Evolutionary conservation across 345 rosid species (phyloP), one percentile per base, ranked within the genome.

Genomic region (Populus ilicifolia): DNA sequence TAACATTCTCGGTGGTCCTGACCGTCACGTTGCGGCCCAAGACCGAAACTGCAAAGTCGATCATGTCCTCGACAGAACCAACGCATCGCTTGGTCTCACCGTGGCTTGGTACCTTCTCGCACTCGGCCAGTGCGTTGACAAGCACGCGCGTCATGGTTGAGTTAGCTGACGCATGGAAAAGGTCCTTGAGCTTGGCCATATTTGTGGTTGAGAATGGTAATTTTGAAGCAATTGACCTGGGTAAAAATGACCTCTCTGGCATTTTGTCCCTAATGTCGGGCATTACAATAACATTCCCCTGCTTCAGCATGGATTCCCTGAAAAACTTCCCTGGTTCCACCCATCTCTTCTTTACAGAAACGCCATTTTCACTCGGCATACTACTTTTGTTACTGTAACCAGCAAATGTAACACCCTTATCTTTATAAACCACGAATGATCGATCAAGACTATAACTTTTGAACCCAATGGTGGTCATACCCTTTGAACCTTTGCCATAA

Each of bases 241-340:
- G 81, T 46, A 81, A 36, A 54, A 81, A 81, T n/a, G 84, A 78
- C 69, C 84, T 81, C 9, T 36, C 4, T 0, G 84, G 81, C 84
- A 83, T 79, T 52, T 72, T 83, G 43, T 83, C 85, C 2, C 1
- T 66, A 1, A 83, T 72, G 69, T 79, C 85, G 12, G 85, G 85
- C 83, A 83, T 76, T 18, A 56, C 77, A 78, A 83, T 73, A 0
- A 76, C 80, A 52, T 63, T 79, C 56, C 85, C 85, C 41, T 76
- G 72, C 54, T 68, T 79, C 69, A 83, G 27, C 80, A 68, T 73
- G n/a, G 80, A 63, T 73, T 83, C 83, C 68, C 85, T 79, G 64
- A 83, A 83, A 69, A 79, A 83, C 73, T 70, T 83, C 1, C 85
- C 83, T 27, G 83, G 80, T 77, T 83, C 85, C 35, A 83, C 80